These are phyloP conservation scores for Metschnikowia matae DNA, from an alignment of 805 yeast species.

Conservation along the genomic window DNA sequence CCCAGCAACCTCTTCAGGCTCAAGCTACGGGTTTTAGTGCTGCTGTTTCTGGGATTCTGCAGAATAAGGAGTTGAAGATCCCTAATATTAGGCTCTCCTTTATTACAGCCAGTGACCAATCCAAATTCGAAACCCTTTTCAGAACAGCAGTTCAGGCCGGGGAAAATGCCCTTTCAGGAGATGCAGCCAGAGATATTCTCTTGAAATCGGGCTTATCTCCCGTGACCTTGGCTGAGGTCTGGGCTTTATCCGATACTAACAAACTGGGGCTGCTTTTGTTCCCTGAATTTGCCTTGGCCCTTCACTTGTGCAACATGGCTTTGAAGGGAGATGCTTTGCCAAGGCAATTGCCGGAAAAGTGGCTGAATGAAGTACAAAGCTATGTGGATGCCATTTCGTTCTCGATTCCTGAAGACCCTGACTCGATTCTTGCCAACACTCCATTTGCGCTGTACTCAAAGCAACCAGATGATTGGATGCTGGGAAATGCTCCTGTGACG, in stretches of 20 bases:
- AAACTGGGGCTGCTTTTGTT: conserved; percentile 80
- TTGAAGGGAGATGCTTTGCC: conserved; percentile 80
- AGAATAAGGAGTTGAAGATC: conserved; percentile 57
- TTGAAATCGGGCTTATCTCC: conserved; percentile 77
- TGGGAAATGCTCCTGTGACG: conserved; percentile 13
- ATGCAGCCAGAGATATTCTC: conserved; percentile 72
- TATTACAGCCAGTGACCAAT: conserved; percentile 80
- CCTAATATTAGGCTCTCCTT: conserved; percentile 80
- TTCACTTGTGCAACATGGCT: conserved; percentile 78
- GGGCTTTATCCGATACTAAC: conserved; percentile 89
- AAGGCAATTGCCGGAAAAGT: conserved; percentile 59
- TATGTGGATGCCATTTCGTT: conserved; percentile 87
- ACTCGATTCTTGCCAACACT: conserved; percentile 39
- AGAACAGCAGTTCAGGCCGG: conserved; percentile 69
- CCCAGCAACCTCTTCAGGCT: conserved; percentile 26
- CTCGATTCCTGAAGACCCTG: conserved; percentile 59
- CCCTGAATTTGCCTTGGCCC: conserved; percentile 91
- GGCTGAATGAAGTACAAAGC: conserved; percentile 79
- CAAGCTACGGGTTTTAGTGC: conserved; percentile 47
- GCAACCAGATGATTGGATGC: conserved; percentile 20
- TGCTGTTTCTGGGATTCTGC: conserved; percentile 40
- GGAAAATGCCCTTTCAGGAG: conserved; percentile 66
- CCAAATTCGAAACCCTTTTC: conserved; percentile 79
- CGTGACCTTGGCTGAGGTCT: conserved; percentile 72
- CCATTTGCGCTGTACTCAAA: conserved; percentile 35